Evolutionary conservation across 2,329 filamentous ascomycete species (phyloP).

Genomic region (Botrytis sinoallii): DNA sequence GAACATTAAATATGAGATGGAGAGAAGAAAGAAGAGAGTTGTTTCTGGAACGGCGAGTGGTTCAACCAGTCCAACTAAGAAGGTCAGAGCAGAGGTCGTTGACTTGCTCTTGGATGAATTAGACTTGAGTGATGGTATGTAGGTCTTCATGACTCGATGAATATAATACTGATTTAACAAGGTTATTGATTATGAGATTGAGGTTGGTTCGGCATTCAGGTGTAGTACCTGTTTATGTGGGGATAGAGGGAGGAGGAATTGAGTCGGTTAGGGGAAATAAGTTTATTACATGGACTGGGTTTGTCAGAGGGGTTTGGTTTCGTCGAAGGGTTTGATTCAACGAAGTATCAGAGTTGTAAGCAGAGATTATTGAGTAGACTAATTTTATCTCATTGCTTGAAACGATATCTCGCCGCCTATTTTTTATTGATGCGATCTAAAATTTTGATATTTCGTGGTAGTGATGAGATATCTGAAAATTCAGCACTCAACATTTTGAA

Average conservation of each 20-base stretch:
- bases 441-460: background rate
- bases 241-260: background rate
- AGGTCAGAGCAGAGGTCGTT: background rate
- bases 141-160: background rate
- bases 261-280: background rate
- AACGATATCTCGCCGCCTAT: background rate
- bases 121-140: background rate
- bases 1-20: background rate
- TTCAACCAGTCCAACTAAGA: conserved; percentile 11
- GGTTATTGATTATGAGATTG: background rate
- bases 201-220: background rate
- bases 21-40: conserved; percentile 3
- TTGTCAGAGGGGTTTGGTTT: background rate
- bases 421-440: background rate
- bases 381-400: background rate
- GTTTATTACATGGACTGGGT: background rate
- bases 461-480: background rate
- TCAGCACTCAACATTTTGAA: background rate
- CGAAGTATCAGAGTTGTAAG: background rate
- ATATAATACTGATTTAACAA: background rate
- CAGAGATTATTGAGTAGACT: background rate
- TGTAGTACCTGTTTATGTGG: background rate
- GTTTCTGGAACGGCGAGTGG: background rate
- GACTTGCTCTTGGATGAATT: background rate
- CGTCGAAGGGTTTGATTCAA: background rate